Conservation (phyloP, 2,329 filamentous ascomycete genomes). For the Pestalotiopsis sp. region DNA sequence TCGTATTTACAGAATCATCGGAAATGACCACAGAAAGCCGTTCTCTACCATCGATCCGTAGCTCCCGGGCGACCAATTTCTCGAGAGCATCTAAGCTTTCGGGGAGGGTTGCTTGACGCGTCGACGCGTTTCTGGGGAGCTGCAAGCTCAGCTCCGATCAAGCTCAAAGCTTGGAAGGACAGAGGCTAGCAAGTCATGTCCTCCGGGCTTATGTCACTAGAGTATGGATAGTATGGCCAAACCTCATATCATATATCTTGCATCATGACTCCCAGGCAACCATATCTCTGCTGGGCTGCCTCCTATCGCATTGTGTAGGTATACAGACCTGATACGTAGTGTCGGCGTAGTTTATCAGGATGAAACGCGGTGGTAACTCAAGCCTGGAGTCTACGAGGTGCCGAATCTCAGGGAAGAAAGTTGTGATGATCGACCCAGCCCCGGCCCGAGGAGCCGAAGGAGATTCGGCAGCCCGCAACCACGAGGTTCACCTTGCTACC, state of each 20-base stretch:
- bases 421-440: background rate
- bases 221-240: background rate
- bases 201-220: background rate
- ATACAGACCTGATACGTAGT: background rate
- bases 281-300: background rate
- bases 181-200: slow-evolving; percentile 10
- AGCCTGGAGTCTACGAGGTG: too few relatives aligned
- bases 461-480: background rate
- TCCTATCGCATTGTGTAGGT: background rate
- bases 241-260: background rate
- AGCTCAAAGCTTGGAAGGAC: background rate
- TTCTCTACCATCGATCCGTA: background rate
- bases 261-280: background rate
- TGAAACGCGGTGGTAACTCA: too few relatives aligned
- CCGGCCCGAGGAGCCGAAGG: background rate
- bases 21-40: too few relatives aligned
- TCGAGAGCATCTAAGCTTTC: background rate
- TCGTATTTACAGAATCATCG: too few relatives aligned
- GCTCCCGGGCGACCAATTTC: background rate
- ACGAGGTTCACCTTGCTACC: background rate
- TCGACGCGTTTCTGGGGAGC: background rate
- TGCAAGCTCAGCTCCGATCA: background rate
- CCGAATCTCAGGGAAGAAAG: background rate
- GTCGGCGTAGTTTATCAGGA: background rate
- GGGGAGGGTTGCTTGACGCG: background rate